Conservation (phyloP, 176 grass and related monocot genomes). For the Musa itinerans region DNA sequence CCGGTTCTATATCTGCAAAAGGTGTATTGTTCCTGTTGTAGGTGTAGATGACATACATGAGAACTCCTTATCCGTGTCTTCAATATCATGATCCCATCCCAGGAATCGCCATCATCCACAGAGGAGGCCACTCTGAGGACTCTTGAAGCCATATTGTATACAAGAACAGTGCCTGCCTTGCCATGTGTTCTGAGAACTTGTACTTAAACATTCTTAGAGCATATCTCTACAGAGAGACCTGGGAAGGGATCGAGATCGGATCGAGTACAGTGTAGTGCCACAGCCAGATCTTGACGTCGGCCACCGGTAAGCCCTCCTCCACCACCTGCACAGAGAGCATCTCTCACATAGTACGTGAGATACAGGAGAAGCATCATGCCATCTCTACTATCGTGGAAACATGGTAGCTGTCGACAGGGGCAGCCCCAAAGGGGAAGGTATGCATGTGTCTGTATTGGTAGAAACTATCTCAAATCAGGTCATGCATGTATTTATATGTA, state of each 20-base stretch:
- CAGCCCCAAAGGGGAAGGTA: constrained; percentile 25
- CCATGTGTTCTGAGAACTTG: too few species aligned
- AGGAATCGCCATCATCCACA: constrained; percentile 41
- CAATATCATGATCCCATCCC: constrained; percentile 38
- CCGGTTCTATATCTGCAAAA: too few species aligned
- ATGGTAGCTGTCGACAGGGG: constrained; percentile 53
- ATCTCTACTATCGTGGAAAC: constrained; percentile 67
- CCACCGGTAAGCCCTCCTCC: constrained; percentile 50
- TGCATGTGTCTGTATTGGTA: too few species aligned
- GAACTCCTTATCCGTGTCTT: constrained; percentile 36
- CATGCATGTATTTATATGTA: too few species aligned
- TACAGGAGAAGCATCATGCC: background rate
- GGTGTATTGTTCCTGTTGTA: constrained; percentile 29
- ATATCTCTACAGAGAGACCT: too few species aligned
- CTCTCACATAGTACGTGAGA: too few species aligned
- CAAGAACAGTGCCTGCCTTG: background rate
- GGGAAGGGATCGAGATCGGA: constrained; percentile 16
- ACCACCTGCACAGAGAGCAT: constrained; percentile 8
- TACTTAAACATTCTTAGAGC: too few species aligned
- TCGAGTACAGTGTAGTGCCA: constrained; percentile 61
- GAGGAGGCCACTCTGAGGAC: constrained; percentile 38
- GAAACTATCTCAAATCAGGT: too few species aligned
- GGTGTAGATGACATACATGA: constrained; percentile 45
- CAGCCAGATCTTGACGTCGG: constrained; percentile 91
- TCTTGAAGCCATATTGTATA: constrained; percentile 36